Base-by-base conservation (phyloP, 352 stramenopile species). In the Thalassiosira delicatula region DNA sequence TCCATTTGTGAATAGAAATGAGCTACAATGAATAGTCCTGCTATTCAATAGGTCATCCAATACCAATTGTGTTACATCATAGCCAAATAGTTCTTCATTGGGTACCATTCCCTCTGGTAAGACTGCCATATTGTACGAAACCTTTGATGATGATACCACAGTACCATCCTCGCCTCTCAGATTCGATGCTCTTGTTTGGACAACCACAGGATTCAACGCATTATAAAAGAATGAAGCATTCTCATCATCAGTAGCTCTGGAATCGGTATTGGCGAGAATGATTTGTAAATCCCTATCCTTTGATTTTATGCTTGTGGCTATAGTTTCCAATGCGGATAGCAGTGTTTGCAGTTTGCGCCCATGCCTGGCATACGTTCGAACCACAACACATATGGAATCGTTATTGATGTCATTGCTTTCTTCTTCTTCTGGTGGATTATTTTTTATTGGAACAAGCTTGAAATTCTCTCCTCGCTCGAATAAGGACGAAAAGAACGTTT, bases 1-100 rank as follows among this genome's bases (percentile, higher is more conserved):
- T 49, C 40, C 40, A 49, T 49, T 49, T 49, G 40, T 49, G 40
- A 49, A 49, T 17, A 49, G 17, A 49, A 49, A 49, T 49, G 40
- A 8, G 17, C 40, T 17, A 17, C 40, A 49, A 17, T 49, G 8
- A 17, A 49, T 49, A 17, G 40, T 49, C 17, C 17, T 49, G 17
- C 40, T 49, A 17, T 49, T 49, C 40, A 49, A 49, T 49, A 49
- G 40, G 8, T 49, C 40, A 17, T 49, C 40, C 40, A 49, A 49
- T 49, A 17, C 40, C 40, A 49, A 17, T 17, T 49, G 40, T 49
- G 40, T 49, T 8, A 49, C 40, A 49, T 49, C 40, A 49, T 49
- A 49, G 8, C 40, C 40, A 49, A 49, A 49, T 49, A 49, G 17
- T 49, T 17, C 40, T 49, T 8, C 8, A 49, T 49, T 17, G 8